Evolutionary conservation across 2,329 filamentous ascomycete species (phyloP), one percentile per base, ranked within the genome.

Genomic region (Capronia americana): DNA sequence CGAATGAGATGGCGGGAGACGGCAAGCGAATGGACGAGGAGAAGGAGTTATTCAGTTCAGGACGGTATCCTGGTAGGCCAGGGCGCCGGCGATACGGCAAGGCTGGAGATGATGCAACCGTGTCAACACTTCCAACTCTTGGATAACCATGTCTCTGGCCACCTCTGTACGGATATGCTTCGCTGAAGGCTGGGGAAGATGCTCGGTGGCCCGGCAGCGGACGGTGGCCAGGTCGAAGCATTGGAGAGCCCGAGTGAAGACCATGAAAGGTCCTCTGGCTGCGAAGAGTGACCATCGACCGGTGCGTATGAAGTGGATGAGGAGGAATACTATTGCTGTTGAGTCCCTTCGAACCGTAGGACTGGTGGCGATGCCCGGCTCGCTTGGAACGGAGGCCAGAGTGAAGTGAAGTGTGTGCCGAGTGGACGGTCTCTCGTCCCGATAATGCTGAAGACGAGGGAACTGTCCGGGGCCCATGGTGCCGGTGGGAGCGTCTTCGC

Each of bases 211-310:
- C 59, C 48, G 61, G 64, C 24, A 53, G 64, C 30, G 61, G 30
- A 24, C 51, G 38, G 48, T 64, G 64, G 20, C 44, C 59, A 7
- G 58, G 23, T 30, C 30, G 53, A 51, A 66, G 26, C 55, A 64
- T 58, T 41, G 71, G 68, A n/a, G 71, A 72, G 30, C 58, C 54
- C 2, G 71, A 69, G 41, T 65, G 66, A 7, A 70, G 48, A 59
- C 70, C 68, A 12, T 67, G 61, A 14, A 65, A 64, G 53, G 68
- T 66, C 38, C 64, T 30, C 6, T 71, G 66, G 38, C 69, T 67
- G 44, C 71, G 65, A n/a, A 72, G 56, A 6, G 71, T 73, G 26
- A 71, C 61, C 38, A 73, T 59, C 30, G 72, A 74, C 28, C 70
- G 63, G 56, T 71, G 71, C 20, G 65, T 67, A 58, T 71, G 67